These are phyloP conservation scores for Xylariaceae sp. DNA, from an alignment of 2,329 filamentous ascomycete genomes.

Conservation along the genomic window DNA sequence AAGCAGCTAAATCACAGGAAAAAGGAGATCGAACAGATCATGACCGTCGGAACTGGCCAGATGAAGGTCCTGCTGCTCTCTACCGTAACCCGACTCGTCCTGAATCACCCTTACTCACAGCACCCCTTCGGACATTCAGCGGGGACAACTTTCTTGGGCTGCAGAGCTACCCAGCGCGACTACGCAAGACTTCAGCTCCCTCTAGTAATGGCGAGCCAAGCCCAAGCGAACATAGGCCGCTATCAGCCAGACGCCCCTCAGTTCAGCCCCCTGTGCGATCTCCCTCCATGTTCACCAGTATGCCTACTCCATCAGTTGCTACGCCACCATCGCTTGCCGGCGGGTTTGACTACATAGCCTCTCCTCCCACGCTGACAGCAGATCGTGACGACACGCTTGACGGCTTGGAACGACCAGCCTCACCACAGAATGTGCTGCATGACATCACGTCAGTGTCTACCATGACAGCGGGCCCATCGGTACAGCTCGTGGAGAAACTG, in stretches of 20 bases:
- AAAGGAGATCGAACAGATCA: slow-evolving; percentile 38
- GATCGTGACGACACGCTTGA: slow-evolving; percentile 49
- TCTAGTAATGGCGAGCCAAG: slow-evolving; percentile 46
- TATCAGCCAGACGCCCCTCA: slow-evolving; percentile 46
- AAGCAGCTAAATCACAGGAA: slow-evolving; percentile 47
- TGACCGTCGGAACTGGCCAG: slow-evolving; percentile 49
- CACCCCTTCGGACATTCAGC: slow-evolving; percentile 49
- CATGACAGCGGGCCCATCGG: slow-evolving; percentile 82
- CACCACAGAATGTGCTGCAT: slow-evolving; percentile 67
- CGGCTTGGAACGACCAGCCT: slow-evolving; percentile 52
- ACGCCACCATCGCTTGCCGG: slow-evolving; percentile 46
- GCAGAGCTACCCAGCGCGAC: slow-evolving; percentile 38
- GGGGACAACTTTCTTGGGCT: slow-evolving; percentile 48
- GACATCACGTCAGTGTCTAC: slow-evolving; percentile 89
- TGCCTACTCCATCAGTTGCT: slow-evolving; percentile 32
- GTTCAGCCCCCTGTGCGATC: slow-evolving; percentile 43
- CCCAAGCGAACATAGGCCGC: slow-evolving; percentile 34
- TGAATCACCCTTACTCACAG: slow-evolving; percentile 50
- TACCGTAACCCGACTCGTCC: slow-evolving; percentile 48
- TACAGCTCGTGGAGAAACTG: slow-evolving; percentile 95
- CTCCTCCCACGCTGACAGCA: slow-evolving; percentile 40
- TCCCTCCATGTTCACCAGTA: slow-evolving; percentile 36
- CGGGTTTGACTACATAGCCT: slow-evolving; percentile 42
- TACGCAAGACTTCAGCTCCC: slow-evolving; percentile 46
- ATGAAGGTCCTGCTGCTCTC: slow-evolving; percentile 42